phyloP scores from a whole-genome alignment of 805 yeast genomes.

The Spathaspora hagerdaliae region DNA sequence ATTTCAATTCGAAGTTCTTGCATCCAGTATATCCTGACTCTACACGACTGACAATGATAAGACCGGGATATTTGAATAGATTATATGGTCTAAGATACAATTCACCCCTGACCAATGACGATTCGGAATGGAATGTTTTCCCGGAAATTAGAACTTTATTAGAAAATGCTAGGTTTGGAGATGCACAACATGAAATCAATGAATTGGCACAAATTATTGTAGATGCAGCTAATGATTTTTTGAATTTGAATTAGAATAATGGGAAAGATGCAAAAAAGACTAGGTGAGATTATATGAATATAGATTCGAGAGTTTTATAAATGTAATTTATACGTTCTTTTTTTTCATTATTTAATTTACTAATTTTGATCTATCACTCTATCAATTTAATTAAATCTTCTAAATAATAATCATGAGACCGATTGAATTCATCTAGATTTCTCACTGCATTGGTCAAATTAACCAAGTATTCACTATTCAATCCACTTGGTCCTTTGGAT shows the following conservation, averaged over 20 bases:
- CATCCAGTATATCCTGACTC: conserved; percentile 24
- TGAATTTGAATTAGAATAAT: background rate
- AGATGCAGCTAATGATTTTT: conserved; percentile 13
- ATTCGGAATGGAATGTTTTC: conserved; percentile 58
- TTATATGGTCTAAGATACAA: conserved; percentile 65
- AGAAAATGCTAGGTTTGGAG: conserved; percentile 41
- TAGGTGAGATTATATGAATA: too few relatives aligned
- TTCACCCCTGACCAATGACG: conserved; percentile 39
- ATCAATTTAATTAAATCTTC: conserved; percentile 23
- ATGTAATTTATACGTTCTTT: too few relatives aligned
- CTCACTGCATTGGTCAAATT: conserved; percentile 47
- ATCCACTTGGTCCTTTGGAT: conserved; percentile 77
- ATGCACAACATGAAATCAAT: conserved; percentile 53
- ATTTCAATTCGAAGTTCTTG: conserved; percentile 52
- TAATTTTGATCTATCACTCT: background rate
- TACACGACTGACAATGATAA: conserved; percentile 23
- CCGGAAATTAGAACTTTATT: conserved; percentile 75
- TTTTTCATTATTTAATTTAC: too few relatives aligned
- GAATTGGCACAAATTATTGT: conserved; percentile 29
- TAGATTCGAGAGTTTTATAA: too few relatives aligned
- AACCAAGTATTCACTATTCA: conserved; percentile 66
- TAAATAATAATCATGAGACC: conserved; percentile 28
- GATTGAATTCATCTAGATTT: conserved; percentile 14
- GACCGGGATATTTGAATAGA: conserved; percentile 66
- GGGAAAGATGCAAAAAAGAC: too few relatives aligned